Conservation (phyloP, 2,329 filamentous ascomycete species). For the Eutypella sp. region DNA sequence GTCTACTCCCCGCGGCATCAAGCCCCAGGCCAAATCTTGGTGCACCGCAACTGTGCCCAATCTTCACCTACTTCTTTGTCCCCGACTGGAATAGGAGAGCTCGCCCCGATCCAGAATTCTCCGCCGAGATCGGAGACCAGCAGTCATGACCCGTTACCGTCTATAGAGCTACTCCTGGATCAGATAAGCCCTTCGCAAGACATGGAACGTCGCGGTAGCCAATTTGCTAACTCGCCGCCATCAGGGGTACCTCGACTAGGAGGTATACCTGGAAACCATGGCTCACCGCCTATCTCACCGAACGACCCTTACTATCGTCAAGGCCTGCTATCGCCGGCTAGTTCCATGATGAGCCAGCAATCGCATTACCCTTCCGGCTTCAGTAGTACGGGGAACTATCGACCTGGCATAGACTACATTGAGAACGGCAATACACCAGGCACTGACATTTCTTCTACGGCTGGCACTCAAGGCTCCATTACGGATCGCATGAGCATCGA, state of each 20-base stretch:
- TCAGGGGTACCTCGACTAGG: constrained; percentile 23
- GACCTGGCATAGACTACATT: constrained; percentile 36
- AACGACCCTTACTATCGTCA: constrained; percentile 41
- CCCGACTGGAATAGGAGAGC: constrained; percentile 22
- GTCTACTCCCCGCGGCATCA: constrained; percentile 20
- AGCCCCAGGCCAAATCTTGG: constrained; percentile 20
- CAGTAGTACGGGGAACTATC: constrained; percentile 25
- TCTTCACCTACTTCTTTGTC: constrained; percentile 30
- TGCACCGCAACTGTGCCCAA: constrained; percentile 25
- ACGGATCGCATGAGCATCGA: constrained; percentile 56
- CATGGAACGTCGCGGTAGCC: constrained; percentile 18
- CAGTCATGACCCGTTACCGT: constrained; percentile 32
- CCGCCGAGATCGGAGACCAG: constrained; percentile 35
- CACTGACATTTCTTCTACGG: constrained; percentile 39
- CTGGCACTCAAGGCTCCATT: constrained; percentile 34
- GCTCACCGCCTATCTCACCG: constrained; percentile 46
- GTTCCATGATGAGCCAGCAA: constrained; percentile 34
- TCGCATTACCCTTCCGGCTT: constrained; percentile 31
- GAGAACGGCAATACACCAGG: constrained; percentile 42
- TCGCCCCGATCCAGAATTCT: constrained; percentile 31
- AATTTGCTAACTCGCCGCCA: constrained; percentile 31
- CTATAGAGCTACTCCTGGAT: constrained; percentile 29
- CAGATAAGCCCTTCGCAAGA: constrained; percentile 31
- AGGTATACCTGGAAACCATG: constrained; percentile 31
- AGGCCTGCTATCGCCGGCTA: constrained; percentile 43